Evolutionary conservation across 2,329 filamentous ascomycete genomes (phyloP).

Genomic region (Ophioceras dolichostomum): DNA sequence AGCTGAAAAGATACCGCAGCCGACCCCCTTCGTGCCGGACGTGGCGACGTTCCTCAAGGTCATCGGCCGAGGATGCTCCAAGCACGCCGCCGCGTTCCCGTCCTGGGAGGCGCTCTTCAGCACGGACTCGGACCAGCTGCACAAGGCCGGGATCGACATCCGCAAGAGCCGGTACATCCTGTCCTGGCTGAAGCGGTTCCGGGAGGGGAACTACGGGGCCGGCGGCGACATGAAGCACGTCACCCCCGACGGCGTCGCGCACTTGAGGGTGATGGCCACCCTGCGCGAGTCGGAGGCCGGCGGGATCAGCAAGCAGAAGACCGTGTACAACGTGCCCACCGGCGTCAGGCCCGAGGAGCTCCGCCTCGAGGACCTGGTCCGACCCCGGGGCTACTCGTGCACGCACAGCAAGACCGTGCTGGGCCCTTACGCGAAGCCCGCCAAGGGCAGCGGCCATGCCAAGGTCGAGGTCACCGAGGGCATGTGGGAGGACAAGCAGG

Average conservation of each 20-base stretch:
- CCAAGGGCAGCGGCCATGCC: constrained; percentile 54
- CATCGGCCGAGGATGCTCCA: constrained; percentile 76
- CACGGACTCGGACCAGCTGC: constrained; percentile 63
- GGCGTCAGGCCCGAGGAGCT: constrained; percentile 25
- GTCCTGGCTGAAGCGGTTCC: constrained; percentile 77
- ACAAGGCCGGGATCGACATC: constrained; percentile 74
- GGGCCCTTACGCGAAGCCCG: constrained; percentile 60
- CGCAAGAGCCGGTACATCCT: constrained; percentile 74
- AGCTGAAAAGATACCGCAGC: constrained; percentile 37
- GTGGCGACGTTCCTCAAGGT: constrained; percentile 75
- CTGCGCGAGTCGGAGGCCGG: constrained; percentile 11
- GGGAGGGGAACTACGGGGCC: constrained; percentile 62
- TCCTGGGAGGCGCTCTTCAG: constrained; percentile 87
- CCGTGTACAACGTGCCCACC: constrained; percentile 40
- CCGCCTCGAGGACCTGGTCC: constrained; percentile 27
- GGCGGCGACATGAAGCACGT: constrained; percentile 75
- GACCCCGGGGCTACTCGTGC: constrained; percentile 55
- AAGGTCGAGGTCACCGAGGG: constrained; percentile 65
- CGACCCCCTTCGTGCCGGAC: constrained; percentile 79
- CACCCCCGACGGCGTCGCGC: constrained; percentile 34
- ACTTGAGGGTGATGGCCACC: constrained; percentile 34
- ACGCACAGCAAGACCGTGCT: constrained; percentile 55
- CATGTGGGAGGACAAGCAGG: constrained; percentile 82
- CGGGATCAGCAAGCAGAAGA: constrained; percentile 31
- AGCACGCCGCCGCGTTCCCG: constrained; percentile 76